These are phyloP conservation scores for Exserohilum turcica DNA, from an alignment of 2,329 filamentous ascomycete species.

Conservation along the genomic window DNA sequence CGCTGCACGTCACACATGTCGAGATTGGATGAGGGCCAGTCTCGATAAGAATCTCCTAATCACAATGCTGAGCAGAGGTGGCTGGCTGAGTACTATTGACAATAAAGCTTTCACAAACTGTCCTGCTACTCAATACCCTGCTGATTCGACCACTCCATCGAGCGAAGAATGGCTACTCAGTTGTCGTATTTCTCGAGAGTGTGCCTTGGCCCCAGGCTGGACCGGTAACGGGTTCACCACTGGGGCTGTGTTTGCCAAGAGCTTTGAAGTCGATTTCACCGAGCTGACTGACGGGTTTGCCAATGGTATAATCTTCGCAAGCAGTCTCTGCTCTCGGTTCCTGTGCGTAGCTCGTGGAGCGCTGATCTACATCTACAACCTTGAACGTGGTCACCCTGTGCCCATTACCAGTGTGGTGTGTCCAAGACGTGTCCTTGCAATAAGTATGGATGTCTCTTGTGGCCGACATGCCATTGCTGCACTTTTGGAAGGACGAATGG, in stretches of 20 bases:
- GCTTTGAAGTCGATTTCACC: conserved; percentile 43
- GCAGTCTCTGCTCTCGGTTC: conserved; percentile 64
- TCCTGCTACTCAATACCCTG: not conserved
- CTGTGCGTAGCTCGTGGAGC: conserved; percentile 61
- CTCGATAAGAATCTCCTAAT: conserved; percentile 58
- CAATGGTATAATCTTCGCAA: conserved; percentile 53
- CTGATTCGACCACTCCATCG: not conserved
- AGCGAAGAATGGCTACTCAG: conserved; percentile 51
- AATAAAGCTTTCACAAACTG: conserved; percentile 2
- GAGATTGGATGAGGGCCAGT: conserved; percentile 63
- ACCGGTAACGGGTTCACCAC: conserved; percentile 43
- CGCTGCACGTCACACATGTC: conserved; percentile 64
- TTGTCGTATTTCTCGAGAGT: conserved; percentile 56
- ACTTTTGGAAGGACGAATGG: conserved; percentile 64
- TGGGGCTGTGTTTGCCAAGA: conserved; percentile 20
- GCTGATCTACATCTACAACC: conserved; percentile 62
- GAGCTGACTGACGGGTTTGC: conserved; percentile 36
- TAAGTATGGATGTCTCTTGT: conserved; percentile 67
- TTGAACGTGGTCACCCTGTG: conserved; percentile 48
- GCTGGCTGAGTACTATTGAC: conserved; percentile 50
- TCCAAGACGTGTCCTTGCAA: conserved; percentile 61
- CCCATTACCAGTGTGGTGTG: conserved; percentile 62
- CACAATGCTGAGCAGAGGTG: conserved; percentile 61
- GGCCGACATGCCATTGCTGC: conserved; percentile 62
- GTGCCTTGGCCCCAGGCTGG: conserved; percentile 52